Percentiles rank a stretch among this genome's conserved stretches.
These are phyloP conservation scores for Cryptococcus jaspeensis DNA, from an alignment of 1,284 basidiomycete genomes.

Conservation along the genomic window DNA sequence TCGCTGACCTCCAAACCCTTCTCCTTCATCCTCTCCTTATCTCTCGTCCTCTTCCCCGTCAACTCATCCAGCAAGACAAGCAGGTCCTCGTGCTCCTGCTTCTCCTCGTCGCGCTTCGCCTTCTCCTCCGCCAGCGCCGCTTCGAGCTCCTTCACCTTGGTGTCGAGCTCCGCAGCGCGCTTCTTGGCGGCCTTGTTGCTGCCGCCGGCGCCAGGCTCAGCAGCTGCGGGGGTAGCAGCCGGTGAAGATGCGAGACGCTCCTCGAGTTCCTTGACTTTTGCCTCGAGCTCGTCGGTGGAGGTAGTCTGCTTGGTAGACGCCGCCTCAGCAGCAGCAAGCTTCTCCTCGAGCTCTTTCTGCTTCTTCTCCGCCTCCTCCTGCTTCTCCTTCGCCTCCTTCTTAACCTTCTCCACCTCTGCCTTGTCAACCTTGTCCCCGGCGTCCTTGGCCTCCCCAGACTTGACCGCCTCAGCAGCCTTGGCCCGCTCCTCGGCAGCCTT, in stretches of 20 bases:
- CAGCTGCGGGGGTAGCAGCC: background rate
- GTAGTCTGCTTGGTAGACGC: slow-evolving; percentile 27
- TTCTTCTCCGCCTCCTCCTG: slow-evolving; percentile 3
- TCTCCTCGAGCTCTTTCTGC: slow-evolving; percentile 22
- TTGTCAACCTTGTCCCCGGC: background rate
- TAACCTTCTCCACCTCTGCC: background rate
- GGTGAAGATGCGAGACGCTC: slow-evolving; percentile 21
- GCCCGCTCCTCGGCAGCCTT: slow-evolving; percentile 3
- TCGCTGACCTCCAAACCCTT: slow-evolving; percentile 84
- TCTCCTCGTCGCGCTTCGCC: slow-evolving; percentile 69
- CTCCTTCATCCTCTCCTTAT: slow-evolving; percentile 72
- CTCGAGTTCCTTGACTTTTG: slow-evolving; percentile 22
- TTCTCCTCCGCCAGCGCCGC: slow-evolving; percentile 60
- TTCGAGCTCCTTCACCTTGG: slow-evolving; percentile 27
- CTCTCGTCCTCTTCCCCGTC: slow-evolving; percentile 74
- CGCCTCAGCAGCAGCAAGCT: slow-evolving; percentile 20
- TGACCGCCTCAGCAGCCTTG: background rate
- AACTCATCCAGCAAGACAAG: slow-evolving; percentile 92
- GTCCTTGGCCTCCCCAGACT: background rate
- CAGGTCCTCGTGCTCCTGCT: slow-evolving; percentile 93
- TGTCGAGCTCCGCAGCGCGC: slow-evolving; percentile 16
- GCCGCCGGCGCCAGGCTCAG: slow-evolving; percentile 9
- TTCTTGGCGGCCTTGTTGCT: slow-evolving; percentile 20
- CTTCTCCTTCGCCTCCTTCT: slow-evolving; percentile 11
- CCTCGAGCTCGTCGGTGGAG: slow-evolving; percentile 13